Base-by-base conservation (phyloP, 441 rosid genomes). In the Euphorbia schlechtendalii region DNA sequence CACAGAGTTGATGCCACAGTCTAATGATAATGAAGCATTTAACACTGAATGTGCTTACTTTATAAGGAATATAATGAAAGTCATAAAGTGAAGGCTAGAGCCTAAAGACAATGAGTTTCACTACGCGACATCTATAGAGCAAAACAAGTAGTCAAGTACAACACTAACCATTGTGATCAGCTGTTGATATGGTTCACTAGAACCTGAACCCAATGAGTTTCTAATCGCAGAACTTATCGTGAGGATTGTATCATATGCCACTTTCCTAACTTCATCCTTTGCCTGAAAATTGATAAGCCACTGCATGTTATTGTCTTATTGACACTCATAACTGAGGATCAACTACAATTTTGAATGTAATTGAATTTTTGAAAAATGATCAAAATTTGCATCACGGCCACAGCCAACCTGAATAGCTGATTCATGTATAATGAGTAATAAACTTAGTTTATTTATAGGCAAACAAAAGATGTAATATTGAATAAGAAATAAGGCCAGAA, bases 261-360 rank as follows among this genome's bases (percentile, higher is more conserved):
- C 86, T 76, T 87, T 89, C 71, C 99, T 86, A 36, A 66, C 61
- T 78, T 91, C 96, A 80, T 85, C 96, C 38, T 81, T 81, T n/a
- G 80, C 86, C 96, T 93, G 70, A 73, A 83, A 45, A 56, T 55
- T 20, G 54, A 32, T 43, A 57, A 61, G 61, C 11, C 59, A 52
- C 52, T 18, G 36, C 59, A 72, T 48, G 52, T 67, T 28, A 25
- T 34, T 63, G 41, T 45, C 53, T 20, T 46, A 48, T 49, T 13
- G 52, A 18, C 11, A 18, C 55, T 51, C 18, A 43, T 67, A 46
- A 38, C 32, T 9, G 51, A 40, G 46, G 65, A 3, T 36, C 40
- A n/a, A 59, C 18, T 27, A 21, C 24, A 32, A 68, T 30, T 36
- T 25, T 7, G n/a, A 64, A 28, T 6, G 32, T 15, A 49, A 40